phyloP scores from a whole-genome alignment of 2,329 filamentous ascomycete genomes.

The Ustulina deusta region DNA sequence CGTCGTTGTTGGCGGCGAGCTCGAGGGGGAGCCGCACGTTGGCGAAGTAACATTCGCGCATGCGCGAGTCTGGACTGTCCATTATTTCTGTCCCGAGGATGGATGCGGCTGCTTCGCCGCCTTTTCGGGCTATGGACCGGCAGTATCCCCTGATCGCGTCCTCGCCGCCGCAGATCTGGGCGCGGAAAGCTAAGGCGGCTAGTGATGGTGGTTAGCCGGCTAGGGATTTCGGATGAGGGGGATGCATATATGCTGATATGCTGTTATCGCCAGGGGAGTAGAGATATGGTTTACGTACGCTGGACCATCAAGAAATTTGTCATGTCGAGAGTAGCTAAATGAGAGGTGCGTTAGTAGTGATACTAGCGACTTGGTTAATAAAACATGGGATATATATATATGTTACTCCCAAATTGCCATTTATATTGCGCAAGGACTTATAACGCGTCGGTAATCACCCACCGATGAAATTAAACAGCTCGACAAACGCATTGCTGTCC shows the following conservation, averaged over 20 bases:
- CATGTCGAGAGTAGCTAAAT: slow-evolving; percentile 67
- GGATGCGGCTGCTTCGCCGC: slow-evolving; percentile 61
- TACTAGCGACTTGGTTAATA: too few species aligned
- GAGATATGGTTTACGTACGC: slow-evolving; percentile 35
- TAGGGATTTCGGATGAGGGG: slow-evolving; percentile 29
- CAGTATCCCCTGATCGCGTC: slow-evolving; percentile 66
- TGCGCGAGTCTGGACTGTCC: slow-evolving; percentile 57
- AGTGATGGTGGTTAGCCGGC: slow-evolving; percentile 32
- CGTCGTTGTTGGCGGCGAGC: slow-evolving; percentile 17
- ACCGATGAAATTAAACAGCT: slow-evolving; percentile 54
- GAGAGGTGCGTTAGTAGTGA: slow-evolving; percentile 8
- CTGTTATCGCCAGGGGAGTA: neutral
- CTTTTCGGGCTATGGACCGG: slow-evolving; percentile 62
- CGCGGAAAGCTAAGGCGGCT: slow-evolving; percentile 69
- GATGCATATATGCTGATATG: too few species aligned
- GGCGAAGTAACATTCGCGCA: slow-evolving; percentile 64
- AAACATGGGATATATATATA: too few species aligned
- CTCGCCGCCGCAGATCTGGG: slow-evolving; percentile 68
- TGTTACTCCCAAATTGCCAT: neutral
- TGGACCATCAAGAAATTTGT: slow-evolving; percentile 69
- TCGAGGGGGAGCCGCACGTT: slow-evolving; percentile 68
- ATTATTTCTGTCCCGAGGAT: slow-evolving; percentile 70
- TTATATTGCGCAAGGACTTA: neutral
- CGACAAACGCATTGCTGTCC: slow-evolving; percentile 40
- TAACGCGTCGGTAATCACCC: slow-evolving; percentile 9